Conservation (phyloP, 2,329 filamentous ascomycete genomes). For the Juglanconis oblonga region DNA sequence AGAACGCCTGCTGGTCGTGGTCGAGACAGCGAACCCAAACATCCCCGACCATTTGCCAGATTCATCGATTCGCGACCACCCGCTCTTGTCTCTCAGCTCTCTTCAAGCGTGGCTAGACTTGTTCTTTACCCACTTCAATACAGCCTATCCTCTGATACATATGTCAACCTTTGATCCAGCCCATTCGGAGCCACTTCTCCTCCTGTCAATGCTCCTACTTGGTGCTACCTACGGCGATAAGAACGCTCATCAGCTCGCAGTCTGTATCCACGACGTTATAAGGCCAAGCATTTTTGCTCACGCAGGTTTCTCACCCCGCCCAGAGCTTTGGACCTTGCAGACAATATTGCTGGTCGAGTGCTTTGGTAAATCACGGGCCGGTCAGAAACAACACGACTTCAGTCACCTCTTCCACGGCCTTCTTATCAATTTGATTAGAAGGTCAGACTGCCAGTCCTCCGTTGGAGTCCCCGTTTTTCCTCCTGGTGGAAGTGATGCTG, state of each 20-base stretch:
- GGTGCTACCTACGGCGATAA: slow-evolving; percentile 60
- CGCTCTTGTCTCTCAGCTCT: slow-evolving; percentile 46
- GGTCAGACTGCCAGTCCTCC: slow-evolving; percentile 34
- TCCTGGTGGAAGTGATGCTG: slow-evolving; percentile 13
- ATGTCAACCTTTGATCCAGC: slow-evolving; percentile 53
- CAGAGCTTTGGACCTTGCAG: slow-evolving; percentile 59
- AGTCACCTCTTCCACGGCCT: slow-evolving; percentile 51
- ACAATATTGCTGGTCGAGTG: slow-evolving; percentile 62
- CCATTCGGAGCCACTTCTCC: slow-evolving; percentile 47
- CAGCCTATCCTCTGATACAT: slow-evolving; percentile 58
- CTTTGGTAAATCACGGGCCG: slow-evolving; percentile 61
- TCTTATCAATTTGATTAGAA: slow-evolving; percentile 35
- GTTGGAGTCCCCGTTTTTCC: slow-evolving; percentile 23
- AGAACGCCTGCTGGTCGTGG: slow-evolving; percentile 43
- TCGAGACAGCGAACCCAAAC: slow-evolving; percentile 39
- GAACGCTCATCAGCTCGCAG: slow-evolving; percentile 56
- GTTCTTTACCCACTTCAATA: slow-evolving; percentile 61
- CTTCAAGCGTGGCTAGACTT: slow-evolving; percentile 56
- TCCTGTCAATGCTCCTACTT: slow-evolving; percentile 54
- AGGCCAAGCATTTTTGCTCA: slow-evolving; percentile 58
- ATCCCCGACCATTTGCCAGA: slow-evolving; percentile 39
- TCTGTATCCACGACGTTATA: slow-evolving; percentile 60
- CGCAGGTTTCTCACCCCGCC: slow-evolving; percentile 53
- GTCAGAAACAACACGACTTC: slow-evolving; percentile 62
- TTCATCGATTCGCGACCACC: slow-evolving; percentile 43